Base-by-base conservation (phyloP, 1,284 basidiomycete species). In the Apiotrichum mycotoxinovorans region DNA sequence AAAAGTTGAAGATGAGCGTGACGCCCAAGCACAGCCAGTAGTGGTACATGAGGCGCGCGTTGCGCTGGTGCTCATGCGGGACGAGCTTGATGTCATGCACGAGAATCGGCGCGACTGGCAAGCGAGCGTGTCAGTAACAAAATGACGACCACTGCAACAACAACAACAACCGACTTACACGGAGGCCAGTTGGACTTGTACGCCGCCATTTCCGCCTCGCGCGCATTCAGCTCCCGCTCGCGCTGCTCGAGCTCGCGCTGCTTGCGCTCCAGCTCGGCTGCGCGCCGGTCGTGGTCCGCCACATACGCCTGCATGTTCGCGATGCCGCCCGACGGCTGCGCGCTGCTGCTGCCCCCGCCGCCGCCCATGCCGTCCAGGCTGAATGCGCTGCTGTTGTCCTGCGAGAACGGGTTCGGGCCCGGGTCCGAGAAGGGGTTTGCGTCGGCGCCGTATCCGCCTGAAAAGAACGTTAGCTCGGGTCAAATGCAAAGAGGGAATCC, bases 51-150 rank as follows among this genome's bases (percentile, higher is more conserved):
- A 91, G 86, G 54, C 85, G 86, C 65, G 96, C 87, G 4, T 85
- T 82, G 62, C 85, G 86, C 55, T 86, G 87, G 23, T 86, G 84
- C 62, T 89, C 84, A 7, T 92, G 88, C 52, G 98, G 94, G 73
- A 98, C 91, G 59, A 88, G 87, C 58, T 81, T 74, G 67, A 98
- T 94, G 57, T 90, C 88, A 77, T 98, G 95, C 79, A 87, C 96
- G 72, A 98, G 87, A 67, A 98, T 79, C 22, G 94, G 95, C 72
- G 87, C 93, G 82, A 94, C 90, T 92, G 75, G 0, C 33, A 44
- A 43, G 42, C 51, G 25, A 37, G 18, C 17, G 22, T 12, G 45
- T 46, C 37, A 51, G 44, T n/a, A n/a, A n/a, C 17, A 34, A 17
- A 20, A 7, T 22, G 20, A 17, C 51, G 7, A 8, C 12, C n/a